Evolutionary conservation across 2,329 filamentous ascomycete genomes (phyloP), one percentile per base, ranked within the genome.

Genomic region (Claviceps maximensis): DNA sequence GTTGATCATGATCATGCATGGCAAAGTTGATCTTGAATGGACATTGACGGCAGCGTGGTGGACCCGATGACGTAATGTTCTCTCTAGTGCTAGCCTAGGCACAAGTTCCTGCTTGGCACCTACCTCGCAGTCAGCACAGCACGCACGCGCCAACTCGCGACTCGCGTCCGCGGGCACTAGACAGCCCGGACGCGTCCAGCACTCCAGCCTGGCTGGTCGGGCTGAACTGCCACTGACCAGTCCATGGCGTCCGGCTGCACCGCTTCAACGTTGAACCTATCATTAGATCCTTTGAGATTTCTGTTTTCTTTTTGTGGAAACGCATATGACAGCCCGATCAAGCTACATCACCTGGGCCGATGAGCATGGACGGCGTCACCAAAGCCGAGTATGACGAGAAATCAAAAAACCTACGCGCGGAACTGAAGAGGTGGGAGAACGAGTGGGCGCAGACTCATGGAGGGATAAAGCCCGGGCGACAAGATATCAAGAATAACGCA

Each of bases 351-450:
- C 36, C n/a, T 19, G 8, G 23, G n/a, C 10, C 21, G 12, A 29
- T 46, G 51, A 58, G 27, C 9, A 79, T 81, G 77, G 74, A 80
- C 56, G 68, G 72, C 25, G 60, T 59, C 13, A 66, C 69, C 19
- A 74, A 64, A 62, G 61, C 65, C 15, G 61, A 66, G 52, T 78
- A 76, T 54, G 77, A 81, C 62, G 63, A 61, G 10, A 71, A 75
- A 60, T 75, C 74, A 13, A 72, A 74, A 57, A 63, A 73, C 49
- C 70, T 89, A n/a, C 78, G 84, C n/a, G 69, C 73, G 40, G 81
- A 87, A 57, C 70, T 91, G 48, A 91, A 91, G 68, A 67, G 68
- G 58, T 93, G 86, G 82, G 87, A 93, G 64, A 80, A 73, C 57
- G 71, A 77, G 7, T 91, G 87, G 72, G 76, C 79, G 6, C 70